Conservation (phyloP, 495 filamentous ascomycete genomes). For the Aspergillus avenaceus region DNA sequence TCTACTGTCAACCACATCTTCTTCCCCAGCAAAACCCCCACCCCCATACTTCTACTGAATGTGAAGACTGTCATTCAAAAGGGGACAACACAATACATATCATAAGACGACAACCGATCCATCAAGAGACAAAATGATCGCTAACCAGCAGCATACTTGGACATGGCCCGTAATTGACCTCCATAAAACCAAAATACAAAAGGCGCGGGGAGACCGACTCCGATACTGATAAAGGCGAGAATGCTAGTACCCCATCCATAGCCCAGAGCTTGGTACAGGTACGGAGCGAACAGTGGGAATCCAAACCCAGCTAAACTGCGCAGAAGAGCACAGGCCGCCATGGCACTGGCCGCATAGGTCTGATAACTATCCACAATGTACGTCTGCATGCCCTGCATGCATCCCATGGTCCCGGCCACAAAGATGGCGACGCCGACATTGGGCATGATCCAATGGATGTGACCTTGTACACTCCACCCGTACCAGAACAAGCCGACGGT, state of each 20-base stretch:
- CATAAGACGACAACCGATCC: no score
- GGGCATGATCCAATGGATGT: slow-evolving; percentile 48
- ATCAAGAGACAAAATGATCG: no score
- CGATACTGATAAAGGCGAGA: slow-evolving; percentile 49
- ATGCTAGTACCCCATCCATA: slow-evolving; percentile 62
- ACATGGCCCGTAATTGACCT: slow-evolving; percentile 50
- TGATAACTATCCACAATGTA: slow-evolving; percentile 47
- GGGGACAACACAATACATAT: no score
- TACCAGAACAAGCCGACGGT: slow-evolving; percentile 60
- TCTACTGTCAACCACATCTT: no score
- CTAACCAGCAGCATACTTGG: slow-evolving; percentile 58
- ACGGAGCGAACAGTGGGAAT: slow-evolving; percentile 72
- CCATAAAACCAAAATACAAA: slow-evolving; percentile 57
- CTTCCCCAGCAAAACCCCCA: no score
- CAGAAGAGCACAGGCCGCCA: slow-evolving; percentile 61
- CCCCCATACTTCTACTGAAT: no score
- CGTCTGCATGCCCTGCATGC: slow-evolving; percentile 59
- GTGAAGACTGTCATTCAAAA: no score
- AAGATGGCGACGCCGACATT: slow-evolving; percentile 64
- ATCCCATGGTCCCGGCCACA: slow-evolving; percentile 50
- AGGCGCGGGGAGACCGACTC: slow-evolving; percentile 52
- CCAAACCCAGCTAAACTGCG: slow-evolving; percentile 64
- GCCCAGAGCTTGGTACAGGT: slow-evolving; percentile 50
- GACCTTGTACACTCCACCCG: slow-evolving; percentile 54
- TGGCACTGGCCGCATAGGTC: slow-evolving; percentile 64